Conservation (phyloP, 2,329 filamentous ascomycete genomes). For the Botrytis squamosa region DNA sequence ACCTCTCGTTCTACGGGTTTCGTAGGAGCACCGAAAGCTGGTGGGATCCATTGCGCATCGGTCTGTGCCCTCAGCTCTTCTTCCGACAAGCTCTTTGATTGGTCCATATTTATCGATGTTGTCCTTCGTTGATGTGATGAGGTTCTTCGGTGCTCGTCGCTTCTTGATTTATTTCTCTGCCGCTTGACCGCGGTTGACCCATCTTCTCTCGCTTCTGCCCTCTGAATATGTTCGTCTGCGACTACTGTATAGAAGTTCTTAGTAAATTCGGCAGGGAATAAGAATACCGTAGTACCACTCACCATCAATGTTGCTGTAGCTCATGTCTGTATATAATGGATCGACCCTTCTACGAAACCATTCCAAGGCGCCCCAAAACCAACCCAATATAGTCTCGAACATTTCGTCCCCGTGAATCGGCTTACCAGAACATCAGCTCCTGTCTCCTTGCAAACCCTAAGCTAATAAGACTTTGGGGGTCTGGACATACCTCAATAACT, state of each 20-base stretch:
- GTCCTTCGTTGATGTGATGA: neutral
- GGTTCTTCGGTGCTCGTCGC: neutral
- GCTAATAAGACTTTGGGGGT: neutral
- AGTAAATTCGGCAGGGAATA: conserved; percentile 1
- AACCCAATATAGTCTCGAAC: conserved; percentile 14
- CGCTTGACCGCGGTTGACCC: conserved; percentile 29
- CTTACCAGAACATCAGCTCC: neutral
- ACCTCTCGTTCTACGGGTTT: neutral
- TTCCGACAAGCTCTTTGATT: conserved; percentile 24
- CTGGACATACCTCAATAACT: conserved; percentile 24
- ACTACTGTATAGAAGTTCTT: conserved; percentile 21
- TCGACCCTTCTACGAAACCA: conserved; percentile 3
- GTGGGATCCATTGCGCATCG: conserved; percentile 31
- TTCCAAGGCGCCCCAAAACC: neutral
- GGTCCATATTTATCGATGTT: conserved; percentile 15
- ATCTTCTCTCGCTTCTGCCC: conserved; percentile 23
- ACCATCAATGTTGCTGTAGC: conserved; percentile 20
- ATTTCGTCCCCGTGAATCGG: conserved; percentile 13
- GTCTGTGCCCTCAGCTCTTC: conserved; percentile 23
- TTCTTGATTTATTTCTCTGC: conserved; percentile 21
- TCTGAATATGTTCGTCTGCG: conserved; percentile 26
- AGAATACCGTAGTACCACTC: neutral
- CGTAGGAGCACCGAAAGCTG: conserved; percentile 22
- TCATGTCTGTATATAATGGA: conserved; percentile 23
- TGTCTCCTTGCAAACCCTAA: too few relatives aligned